A percentile compares a stretch with the other conserved stretches of the same genome.
Conservation (phyloP, 148 eudicot species). For the Camellia lanceoleosa region DNA sequence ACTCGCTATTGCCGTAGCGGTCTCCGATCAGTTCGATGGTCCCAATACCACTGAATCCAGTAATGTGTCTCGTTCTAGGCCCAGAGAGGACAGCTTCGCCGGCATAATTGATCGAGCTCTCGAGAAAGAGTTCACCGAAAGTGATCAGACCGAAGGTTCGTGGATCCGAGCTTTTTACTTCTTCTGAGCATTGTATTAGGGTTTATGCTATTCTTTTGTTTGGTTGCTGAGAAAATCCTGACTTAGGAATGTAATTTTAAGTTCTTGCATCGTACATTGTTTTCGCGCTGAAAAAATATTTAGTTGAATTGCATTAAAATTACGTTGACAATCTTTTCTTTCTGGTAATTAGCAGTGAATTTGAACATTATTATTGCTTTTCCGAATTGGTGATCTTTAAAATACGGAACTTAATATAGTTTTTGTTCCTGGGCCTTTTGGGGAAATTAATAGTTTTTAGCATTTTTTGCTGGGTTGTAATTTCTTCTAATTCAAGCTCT, state of each 20-base stretch:
- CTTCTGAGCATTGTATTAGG: not conserved
- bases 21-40: constrained; percentile 17
- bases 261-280: not conserved
- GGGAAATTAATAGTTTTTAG: not conserved
- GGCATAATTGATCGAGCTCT: constrained; percentile 74
- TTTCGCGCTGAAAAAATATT: not conserved
- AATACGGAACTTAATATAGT: not conserved
- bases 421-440: not conserved
- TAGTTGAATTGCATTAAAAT: constrained; percentile 2
- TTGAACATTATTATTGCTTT: not conserved
- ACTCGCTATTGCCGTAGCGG: constrained; percentile 4
- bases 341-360: not conserved
- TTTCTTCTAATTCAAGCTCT: not conserved
- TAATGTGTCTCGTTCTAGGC: constrained; percentile 19
- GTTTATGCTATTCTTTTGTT: constrained; percentile 16
- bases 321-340: not conserved
- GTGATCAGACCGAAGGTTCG: constrained; percentile 58
- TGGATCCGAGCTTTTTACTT: constrained; percentile 33
- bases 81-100: constrained; percentile 49
- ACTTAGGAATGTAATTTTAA: constrained; percentile 1
- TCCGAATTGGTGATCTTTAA: not conserved
- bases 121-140: constrained; percentile 63
- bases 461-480: not conserved
- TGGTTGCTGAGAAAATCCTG: not conserved
- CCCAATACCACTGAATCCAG: constrained; percentile 14